phyloP scores from a whole-genome alignment of 169 alveolate genomes.

The Eimeria praecox region DNA sequence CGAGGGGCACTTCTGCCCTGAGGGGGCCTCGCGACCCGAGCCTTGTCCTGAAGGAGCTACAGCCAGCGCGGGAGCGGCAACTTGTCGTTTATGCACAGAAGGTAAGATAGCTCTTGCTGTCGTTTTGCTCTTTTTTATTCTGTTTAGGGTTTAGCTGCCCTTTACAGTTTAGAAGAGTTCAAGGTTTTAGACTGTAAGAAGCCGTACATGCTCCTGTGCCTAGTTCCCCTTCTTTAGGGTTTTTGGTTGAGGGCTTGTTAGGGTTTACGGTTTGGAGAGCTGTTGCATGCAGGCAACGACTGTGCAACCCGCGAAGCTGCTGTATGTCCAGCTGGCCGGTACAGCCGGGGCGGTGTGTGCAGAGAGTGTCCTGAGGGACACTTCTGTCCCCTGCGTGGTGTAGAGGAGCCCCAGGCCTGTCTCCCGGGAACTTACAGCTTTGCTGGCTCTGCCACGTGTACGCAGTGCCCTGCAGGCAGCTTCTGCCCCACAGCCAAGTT shows the following conservation, averaged over 20 bases:
- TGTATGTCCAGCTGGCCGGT: constrained; percentile 9
- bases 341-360: not conserved
- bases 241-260: not conserved
- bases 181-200: not conserved
- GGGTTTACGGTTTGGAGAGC: not conserved
- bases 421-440: constrained; percentile 49
- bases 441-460: not conserved
- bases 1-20: constrained; percentile 34
- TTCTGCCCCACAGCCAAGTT: constrained; percentile 53
- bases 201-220: too few relatives aligned
- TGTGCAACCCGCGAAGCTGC: not conserved
- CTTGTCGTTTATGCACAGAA: constrained; percentile 2
- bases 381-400: not conserved
- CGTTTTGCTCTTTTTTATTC: too few relatives aligned
- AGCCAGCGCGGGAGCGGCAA: constrained; percentile 17
- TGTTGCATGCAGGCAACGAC: not conserved
- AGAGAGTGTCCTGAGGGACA: not conserved
- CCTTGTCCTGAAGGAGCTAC: constrained; percentile 52
- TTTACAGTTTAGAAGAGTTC: not conserved
- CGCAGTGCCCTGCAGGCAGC: constrained; percentile 27
- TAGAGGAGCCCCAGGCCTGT: constrained; percentile 28
- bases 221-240: not conserved
- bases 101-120: not conserved
- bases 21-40: constrained; percentile 5
- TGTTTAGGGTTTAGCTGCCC: too few relatives aligned